Conservation (phyloP, 2,329 filamentous ascomycete species). For the Apiospora phragmitis region DNA sequence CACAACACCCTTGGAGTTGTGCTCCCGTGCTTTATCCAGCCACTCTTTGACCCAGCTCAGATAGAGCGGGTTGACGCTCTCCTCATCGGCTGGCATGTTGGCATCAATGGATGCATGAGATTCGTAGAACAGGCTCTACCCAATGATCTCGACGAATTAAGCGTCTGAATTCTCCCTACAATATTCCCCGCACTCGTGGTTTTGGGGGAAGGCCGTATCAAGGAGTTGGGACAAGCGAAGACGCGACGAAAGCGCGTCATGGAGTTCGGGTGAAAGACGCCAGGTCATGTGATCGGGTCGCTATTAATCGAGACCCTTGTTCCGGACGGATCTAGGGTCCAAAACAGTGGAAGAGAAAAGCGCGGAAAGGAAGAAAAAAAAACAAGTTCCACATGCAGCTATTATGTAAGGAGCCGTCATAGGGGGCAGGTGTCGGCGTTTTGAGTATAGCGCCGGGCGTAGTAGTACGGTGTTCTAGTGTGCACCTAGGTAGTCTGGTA, state of each 20-base stretch:
- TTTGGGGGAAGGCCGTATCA: neutral
- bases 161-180: neutral
- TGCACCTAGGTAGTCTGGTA: neutral
- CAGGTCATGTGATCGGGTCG: neutral
- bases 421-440: neutral
- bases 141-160: neutral
- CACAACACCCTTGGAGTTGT: constrained; percentile 69
- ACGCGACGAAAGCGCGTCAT: neutral
- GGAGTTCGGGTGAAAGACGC: neutral
- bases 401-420: constrained; percentile 3
- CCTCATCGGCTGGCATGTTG: constrained; percentile 26
- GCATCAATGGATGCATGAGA: neutral
- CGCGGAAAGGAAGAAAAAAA: neutral
- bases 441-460: constrained; percentile 3
- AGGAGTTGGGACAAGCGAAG: neutral
- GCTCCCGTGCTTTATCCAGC: constrained; percentile 68
- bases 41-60: constrained; percentile 76
- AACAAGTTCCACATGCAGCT: neutral
- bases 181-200: neutral
- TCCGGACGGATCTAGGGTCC: neutral
- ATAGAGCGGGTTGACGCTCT: constrained; percentile 69
- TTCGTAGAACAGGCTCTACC: neutral
- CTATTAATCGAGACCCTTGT: neutral
- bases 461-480: neutral
- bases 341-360: neutral